These are phyloP conservation scores for Heterobasidion occidentale DNA, from an alignment of 1,284 basidiomycete species.

Conservation along the genomic window DNA sequence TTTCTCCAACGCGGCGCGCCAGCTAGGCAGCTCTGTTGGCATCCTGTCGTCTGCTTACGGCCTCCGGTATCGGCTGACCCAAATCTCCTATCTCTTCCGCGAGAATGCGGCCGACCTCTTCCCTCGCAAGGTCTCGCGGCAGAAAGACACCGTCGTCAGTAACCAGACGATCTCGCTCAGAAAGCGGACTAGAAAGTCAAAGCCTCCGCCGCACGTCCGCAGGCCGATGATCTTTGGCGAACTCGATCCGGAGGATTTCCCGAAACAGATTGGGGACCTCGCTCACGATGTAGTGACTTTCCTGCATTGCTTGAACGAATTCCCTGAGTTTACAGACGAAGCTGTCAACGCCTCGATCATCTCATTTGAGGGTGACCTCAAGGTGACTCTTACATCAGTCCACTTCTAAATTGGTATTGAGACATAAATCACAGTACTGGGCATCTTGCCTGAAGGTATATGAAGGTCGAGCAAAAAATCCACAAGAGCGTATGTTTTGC, in stretches of 20 bases:
- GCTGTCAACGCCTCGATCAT: constrained; percentile 59
- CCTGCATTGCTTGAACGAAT: constrained; percentile 61
- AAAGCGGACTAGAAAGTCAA: constrained; percentile 19
- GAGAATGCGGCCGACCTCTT: constrained; percentile 68
- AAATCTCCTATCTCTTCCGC: constrained; percentile 57
- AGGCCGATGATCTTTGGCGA: constrained; percentile 45
- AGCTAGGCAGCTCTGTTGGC: constrained; percentile 63
- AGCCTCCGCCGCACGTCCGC: constrained; percentile 36
- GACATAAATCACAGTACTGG: constrained; percentile 43
- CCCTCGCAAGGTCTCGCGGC: constrained; percentile 47
- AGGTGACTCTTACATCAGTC: constrained; percentile 25
- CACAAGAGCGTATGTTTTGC: neutral
- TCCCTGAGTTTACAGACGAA: constrained; percentile 68
- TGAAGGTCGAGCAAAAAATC: constrained; percentile 28
- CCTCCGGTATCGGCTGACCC: constrained; percentile 58
- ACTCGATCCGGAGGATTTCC: constrained; percentile 57
- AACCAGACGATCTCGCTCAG: constrained; percentile 15
- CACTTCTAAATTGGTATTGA: constrained; percentile 5
- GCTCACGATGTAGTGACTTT: constrained; percentile 58
- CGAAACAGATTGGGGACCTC: constrained; percentile 48
- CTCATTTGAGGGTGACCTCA: constrained; percentile 60
- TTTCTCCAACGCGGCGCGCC: constrained; percentile 66
- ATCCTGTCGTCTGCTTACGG: constrained; percentile 64
- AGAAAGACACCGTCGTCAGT: constrained; percentile 34
- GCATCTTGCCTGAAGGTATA: constrained; percentile 60